Evolutionary conservation across 1,284 basidiomycete species (phyloP), one percentile per base, ranked within the genome.

Genomic region (Fistulinella staudtii): DNA sequence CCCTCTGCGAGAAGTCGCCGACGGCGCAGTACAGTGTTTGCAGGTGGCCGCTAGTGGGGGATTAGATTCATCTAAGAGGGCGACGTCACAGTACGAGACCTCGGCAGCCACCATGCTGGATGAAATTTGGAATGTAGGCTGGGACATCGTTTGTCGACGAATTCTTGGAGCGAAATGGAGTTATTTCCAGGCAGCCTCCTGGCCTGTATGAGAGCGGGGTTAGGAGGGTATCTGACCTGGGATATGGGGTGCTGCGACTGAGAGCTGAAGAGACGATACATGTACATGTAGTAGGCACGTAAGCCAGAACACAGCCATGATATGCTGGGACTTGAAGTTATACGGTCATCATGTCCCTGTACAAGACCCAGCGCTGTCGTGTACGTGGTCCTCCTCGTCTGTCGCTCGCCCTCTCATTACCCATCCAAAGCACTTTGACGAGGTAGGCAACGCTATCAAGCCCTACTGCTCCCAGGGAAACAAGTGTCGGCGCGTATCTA

Each of bases 1-100:
- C 86, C 35, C 79, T 72, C 46, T 80, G 79, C 2, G 80, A 80
- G 54, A 93, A 93, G 63, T 88, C 75, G 10, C 82, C 85, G 6
- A 80, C 36, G 8, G 80, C 80, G 47, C 76, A 80, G 47, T 85
- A 86, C n/a, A 79, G 58, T 5, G 85, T 89, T 55, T 89, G 85
- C 28, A 85, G 53, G 60, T 88, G 84, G 14, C 85, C 86, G 57
- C 83, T 86, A 47, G 14, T 30, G 43, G 38, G 36, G 24, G 6
- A 39, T 54, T 17, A 52, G 44, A 37, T 25, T 24, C 30, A 33
- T 28, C 37, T 45, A 46, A 36, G 25, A 41, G 42, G 38, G 8
- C 34, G 37, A 30, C 17, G 18, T 13, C 25, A 36, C 23, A 15
- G 27, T 41, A 41, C 36, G 46, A 18, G 63, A 85, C 85, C 74